Conservation (phyloP, 768 basidiomycete species). For the Trametes elegans region DNA sequence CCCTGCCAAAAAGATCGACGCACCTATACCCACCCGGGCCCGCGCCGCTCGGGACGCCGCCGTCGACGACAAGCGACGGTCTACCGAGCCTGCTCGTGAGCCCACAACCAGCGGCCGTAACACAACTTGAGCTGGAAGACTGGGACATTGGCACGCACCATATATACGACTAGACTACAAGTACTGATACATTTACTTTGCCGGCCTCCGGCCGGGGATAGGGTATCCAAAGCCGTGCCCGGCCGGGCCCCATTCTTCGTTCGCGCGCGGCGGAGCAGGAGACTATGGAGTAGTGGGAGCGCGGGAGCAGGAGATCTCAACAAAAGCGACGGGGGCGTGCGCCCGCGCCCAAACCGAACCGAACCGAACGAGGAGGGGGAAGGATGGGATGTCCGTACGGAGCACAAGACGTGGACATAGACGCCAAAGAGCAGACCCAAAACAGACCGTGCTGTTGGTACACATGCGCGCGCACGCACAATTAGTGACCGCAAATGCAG, state of each 20-base stretch:
- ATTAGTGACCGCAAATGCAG: background rate
- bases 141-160: background rate
- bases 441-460: constrained; percentile 20
- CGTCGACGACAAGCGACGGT: no score
- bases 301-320: no score
- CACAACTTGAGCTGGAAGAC: no score
- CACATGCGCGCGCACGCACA: background rate
- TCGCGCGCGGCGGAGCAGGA: no score
- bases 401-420: background rate
- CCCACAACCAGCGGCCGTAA: background rate
- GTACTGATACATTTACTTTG: constrained; percentile 20
- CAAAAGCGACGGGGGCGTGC: no score
- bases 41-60: no score
- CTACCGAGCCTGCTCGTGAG: background rate
- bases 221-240: constrained; percentile 18
- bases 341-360: no score
- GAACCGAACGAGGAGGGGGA: background rate
- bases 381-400: background rate
- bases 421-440: background rate
- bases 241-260: constrained; percentile 5
- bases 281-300: no score
- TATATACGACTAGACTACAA: constrained; percentile 23
- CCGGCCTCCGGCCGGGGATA: constrained; percentile 3
- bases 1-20: no score
- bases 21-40: no score